phyloP scores from a whole-genome alignment of 768 basidiomycete species.

The Tephrocybe rancida region DNA sequence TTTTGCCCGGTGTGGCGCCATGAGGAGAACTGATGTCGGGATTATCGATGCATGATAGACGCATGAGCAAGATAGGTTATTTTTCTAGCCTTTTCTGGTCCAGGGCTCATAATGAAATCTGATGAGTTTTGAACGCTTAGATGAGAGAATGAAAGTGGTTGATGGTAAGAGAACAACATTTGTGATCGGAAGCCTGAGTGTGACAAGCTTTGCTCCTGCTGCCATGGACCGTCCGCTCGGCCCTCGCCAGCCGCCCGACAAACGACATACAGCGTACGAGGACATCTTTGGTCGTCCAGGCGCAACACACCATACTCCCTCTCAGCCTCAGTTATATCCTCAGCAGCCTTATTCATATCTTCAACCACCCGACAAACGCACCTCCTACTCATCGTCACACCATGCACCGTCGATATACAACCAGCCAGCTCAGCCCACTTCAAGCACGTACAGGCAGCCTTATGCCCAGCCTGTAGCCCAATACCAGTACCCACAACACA shows the following conservation, averaged over 20 bases:
- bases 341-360: background rate
- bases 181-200: slow-evolving; percentile 9
- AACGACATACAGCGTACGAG: slow-evolving; percentile 82
- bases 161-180: too few species aligned
- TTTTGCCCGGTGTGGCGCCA: too few species aligned
- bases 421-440: slow-evolving; percentile 21
- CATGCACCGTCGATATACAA: slow-evolving; percentile 31
- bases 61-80: too few species aligned
- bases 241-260: slow-evolving; percentile 63
- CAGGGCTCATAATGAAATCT: too few species aligned
- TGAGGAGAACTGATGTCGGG: too few species aligned
- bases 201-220: slow-evolving; percentile 16
- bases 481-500: slow-evolving; percentile 31
- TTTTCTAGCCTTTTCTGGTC: too few species aligned
- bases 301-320: slow-evolving; percentile 49
- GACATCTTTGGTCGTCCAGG: slow-evolving; percentile 85
- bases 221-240: slow-evolving; percentile 56
- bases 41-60: too few species aligned
- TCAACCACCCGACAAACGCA: slow-evolving; percentile 43
- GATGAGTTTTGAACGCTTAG: too few species aligned
- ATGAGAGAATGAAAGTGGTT: too few species aligned
- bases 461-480: slow-evolving; percentile 35
- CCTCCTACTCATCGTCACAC: slow-evolving; percentile 40
- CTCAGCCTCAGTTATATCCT: slow-evolving; percentile 6
- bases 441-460: slow-evolving; percentile 37